phyloP scores from a whole-genome alignment of 2,329 filamentous ascomycete species.

The Albophoma yamanashiensis region DNA sequence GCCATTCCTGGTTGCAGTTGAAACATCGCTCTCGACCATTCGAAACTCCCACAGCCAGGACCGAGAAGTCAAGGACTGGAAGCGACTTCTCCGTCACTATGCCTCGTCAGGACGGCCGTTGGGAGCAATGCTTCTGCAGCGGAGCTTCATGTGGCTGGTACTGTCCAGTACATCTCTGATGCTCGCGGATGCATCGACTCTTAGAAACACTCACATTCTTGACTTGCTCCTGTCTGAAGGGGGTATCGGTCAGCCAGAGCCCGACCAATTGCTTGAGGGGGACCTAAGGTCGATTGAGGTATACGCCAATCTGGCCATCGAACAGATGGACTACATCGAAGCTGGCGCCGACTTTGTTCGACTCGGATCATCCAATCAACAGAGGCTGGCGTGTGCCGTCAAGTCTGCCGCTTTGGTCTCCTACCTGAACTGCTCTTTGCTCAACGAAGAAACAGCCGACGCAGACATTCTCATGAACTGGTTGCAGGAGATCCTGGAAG shows the following conservation, averaged over 20 bases:
- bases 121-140: slow-evolving; percentile 83
- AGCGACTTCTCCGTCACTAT: slow-evolving; percentile 74
- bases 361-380: slow-evolving; percentile 76
- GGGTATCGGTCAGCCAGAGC: slow-evolving; percentile 27
- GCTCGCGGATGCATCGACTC: slow-evolving; percentile 48
- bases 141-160: slow-evolving; percentile 78
- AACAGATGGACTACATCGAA: slow-evolving; percentile 80
- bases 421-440: slow-evolving; percentile 73
- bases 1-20: slow-evolving; percentile 72
- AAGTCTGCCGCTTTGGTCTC: slow-evolving; percentile 74
- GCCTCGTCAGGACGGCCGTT: slow-evolving; percentile 68
- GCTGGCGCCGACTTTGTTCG: slow-evolving; percentile 78
- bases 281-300: slow-evolving; percentile 48
- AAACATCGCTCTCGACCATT: slow-evolving; percentile 83
- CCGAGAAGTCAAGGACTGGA: slow-evolving; percentile 70
- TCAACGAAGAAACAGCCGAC: slow-evolving; percentile 75
- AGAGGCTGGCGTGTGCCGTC: slow-evolving; percentile 73
- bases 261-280: slow-evolving; percentile 29
- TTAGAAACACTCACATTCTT: slow-evolving; percentile 55
- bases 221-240: slow-evolving; percentile 59
- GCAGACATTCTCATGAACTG: slow-evolving; percentile 69
- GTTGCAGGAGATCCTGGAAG: slow-evolving; percentile 73
- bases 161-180: slow-evolving; percentile 68
- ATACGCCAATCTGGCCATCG: slow-evolving; percentile 62
- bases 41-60: slow-evolving; percentile 64